These are phyloP conservation scores for Blastocystis sp. DNA, from an alignment of 352 stramenopile genomes.

Conservation along the genomic window DNA sequence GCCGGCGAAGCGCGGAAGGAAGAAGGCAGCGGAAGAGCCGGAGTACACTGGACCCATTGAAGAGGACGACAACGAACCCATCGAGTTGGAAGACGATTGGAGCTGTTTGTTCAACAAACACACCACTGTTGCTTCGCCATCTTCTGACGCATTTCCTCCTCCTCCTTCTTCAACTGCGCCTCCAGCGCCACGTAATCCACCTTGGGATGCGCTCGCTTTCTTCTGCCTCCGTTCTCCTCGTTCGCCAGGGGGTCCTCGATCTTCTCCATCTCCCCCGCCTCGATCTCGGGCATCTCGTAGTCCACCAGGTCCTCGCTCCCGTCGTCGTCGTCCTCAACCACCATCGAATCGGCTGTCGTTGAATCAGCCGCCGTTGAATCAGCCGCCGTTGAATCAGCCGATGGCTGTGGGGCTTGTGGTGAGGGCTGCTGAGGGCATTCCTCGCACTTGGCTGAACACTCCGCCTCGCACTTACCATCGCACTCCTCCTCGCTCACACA, in stretches of 20 bases:
- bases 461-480: too few relatives aligned
- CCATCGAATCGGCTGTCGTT: not conserved
- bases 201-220: constrained; percentile 49
- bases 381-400: too few relatives aligned
- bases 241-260: constrained; percentile 63
- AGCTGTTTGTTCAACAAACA: constrained; percentile 43
- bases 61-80: not conserved
- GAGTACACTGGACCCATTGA: not conserved
- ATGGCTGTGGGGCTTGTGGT: too few relatives aligned
- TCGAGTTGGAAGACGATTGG: not conserved
- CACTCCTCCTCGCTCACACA: constrained; percentile 32
- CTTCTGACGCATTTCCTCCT: constrained; percentile 71
- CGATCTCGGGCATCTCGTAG: constrained; percentile 72
- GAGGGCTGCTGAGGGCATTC: too few relatives aligned
- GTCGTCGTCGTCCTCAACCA: constrained; percentile 17
- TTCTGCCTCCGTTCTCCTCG: not conserved
- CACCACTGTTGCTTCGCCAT: constrained; percentile 11
- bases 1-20: not conserved
- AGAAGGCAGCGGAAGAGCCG: not conserved
- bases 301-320: constrained; percentile 60
- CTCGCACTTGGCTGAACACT: too few relatives aligned
- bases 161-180: constrained; percentile 64
- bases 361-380: too few relatives aligned
- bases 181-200: constrained; percentile 68
- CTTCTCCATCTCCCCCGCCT: constrained; percentile 56